A percentile compares a stretch with the other conserved stretches of the same genome.
These are phyloP conservation scores for Hymenoscyphus fraxineus DNA, from an alignment of 2,329 filamentous ascomycete species.

Conservation along the genomic window DNA sequence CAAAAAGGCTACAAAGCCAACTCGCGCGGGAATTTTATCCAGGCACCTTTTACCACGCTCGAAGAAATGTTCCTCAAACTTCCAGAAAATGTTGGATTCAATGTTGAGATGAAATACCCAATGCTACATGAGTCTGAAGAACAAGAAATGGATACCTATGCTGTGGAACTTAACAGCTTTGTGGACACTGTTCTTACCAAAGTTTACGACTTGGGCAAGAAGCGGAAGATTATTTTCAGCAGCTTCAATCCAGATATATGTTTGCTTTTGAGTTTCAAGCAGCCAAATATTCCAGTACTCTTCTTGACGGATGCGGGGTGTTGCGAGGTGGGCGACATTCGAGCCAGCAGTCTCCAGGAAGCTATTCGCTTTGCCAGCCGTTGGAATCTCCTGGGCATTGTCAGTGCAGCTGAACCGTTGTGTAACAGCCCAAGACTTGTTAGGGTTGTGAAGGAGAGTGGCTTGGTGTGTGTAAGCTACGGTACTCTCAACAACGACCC, in stretches of 20 bases:
- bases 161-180: constrained; percentile 92
- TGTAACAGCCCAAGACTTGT: constrained; percentile 87
- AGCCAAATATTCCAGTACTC: constrained; percentile 91
- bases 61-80: constrained; percentile 89
- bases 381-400: constrained; percentile 92
- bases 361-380: constrained; percentile 90
- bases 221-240: constrained; percentile 93
- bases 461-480: constrained; percentile 92
- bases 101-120: constrained; percentile 98
- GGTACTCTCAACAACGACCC: constrained; percentile 88
- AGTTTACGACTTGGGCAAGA: constrained; percentile 79
- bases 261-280: constrained; percentile 90
- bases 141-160: constrained; percentile 94
- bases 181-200: constrained; percentile 88
- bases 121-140: constrained; percentile 96
- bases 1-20: constrained; percentile 95
- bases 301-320: constrained; percentile 90
- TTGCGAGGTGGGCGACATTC: constrained; percentile 77
- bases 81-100: constrained; percentile 82
- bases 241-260: constrained; percentile 98
- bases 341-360: constrained; percentile 89
- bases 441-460: constrained; percentile 88
- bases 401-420: constrained; percentile 81
- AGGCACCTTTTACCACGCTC: constrained; percentile 90
- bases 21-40: constrained; percentile 88